Conservation (phyloP, 2,329 filamentous ascomycete species). For the Stagonosporopsis rhizophila region DNA sequence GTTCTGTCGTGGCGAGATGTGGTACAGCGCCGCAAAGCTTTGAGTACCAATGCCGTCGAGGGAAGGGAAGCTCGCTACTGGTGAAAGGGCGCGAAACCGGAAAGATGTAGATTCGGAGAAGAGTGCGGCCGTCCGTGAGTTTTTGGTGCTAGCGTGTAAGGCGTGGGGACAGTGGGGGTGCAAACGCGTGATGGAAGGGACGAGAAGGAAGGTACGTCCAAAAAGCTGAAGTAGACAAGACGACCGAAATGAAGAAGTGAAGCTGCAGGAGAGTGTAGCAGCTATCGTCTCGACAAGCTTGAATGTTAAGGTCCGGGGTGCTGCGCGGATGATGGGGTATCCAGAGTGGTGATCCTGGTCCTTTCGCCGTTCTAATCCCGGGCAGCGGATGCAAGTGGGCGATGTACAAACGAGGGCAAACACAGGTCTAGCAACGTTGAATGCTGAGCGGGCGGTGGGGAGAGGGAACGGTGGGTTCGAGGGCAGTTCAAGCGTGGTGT, state of each 20-base stretch:
- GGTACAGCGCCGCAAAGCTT: constrained; percentile 17
- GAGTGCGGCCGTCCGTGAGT: constrained; percentile 24
- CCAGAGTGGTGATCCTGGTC: constrained; percentile 25
- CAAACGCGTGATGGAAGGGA: constrained; percentile 19
- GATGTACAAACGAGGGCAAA: constrained; percentile 28
- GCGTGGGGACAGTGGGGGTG: constrained; percentile 31
- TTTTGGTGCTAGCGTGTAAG: constrained; percentile 15
- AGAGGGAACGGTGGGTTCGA: constrained; percentile 16
- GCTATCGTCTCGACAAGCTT: constrained; percentile 14
- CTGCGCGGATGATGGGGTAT: constrained; percentile 21
- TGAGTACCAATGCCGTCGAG: constrained; percentile 10
- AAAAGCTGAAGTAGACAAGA: constrained; percentile 16
- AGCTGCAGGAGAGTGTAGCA: constrained; percentile 17
- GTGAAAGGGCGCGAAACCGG: constrained; percentile 3
- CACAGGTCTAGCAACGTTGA: constrained; percentile 22
- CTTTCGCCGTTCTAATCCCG: constrained; percentile 21
- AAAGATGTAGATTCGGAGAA: constrained; percentile 9
- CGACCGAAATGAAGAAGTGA: constrained; percentile 17
- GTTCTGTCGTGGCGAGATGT: constrained; percentile 18
- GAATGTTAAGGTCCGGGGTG: constrained; percentile 13
- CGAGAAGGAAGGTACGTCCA: constrained; percentile 2
- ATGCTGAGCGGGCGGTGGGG: constrained; percentile 8
- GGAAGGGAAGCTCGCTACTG: constrained; percentile 4
- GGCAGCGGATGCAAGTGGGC: constrained; percentile 13
- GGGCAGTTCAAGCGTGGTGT: constrained; percentile 11